Evolutionary conservation across 2,329 filamentous ascomycete genomes (phyloP), one percentile per base, ranked within the genome.

Genomic region (Aspergillus latus): DNA sequence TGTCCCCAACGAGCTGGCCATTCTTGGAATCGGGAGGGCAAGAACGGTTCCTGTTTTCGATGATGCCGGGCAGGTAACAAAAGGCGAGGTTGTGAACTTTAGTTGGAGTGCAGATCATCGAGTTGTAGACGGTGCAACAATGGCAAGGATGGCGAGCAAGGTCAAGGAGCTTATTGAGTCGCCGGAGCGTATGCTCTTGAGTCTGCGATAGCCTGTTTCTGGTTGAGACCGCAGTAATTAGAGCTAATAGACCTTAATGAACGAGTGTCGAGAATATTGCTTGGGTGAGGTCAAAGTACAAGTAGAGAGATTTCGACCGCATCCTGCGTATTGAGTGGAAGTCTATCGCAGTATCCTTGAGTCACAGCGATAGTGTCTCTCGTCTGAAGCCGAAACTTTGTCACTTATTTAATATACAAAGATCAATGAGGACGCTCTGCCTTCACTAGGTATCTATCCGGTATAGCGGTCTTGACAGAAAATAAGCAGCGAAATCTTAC

Each of bases 61-160:
- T 56, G 74, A 77, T 1, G 69, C 74, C 1, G 72, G 62, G 72
- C 83, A 73, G 70, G 78, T 97, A 10, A 81, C 92, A 10, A 86
- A 84, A 75, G 89, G 86, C 72, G 88, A 95, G 68, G 83, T 95
- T 59, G 88, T 88, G 71, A 92, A 95, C 69, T 91, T 97, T 66
- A 97, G 92, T 75, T 97, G 93, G 93, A 93, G 90, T 72, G 93
- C 93, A 5, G 92, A 97, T 74, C 94, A 99, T 75, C 82, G 94
- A 16, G 89, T 97, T 52, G 86, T 97, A 46, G 94, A 99, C 74
- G 94, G 94, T 1, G 93, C 93, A 46, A 96, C 92, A 58, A 91
- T 96, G 84, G 94, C 94, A 16, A 83, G 92, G 63, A 93, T 93
- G 72, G 92, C 91, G 10, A 91, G 92, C 66, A 82, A 88, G 60